phyloP scores from a whole-genome alignment of 306 rosid genomes.

The Senna siamea region DNA sequence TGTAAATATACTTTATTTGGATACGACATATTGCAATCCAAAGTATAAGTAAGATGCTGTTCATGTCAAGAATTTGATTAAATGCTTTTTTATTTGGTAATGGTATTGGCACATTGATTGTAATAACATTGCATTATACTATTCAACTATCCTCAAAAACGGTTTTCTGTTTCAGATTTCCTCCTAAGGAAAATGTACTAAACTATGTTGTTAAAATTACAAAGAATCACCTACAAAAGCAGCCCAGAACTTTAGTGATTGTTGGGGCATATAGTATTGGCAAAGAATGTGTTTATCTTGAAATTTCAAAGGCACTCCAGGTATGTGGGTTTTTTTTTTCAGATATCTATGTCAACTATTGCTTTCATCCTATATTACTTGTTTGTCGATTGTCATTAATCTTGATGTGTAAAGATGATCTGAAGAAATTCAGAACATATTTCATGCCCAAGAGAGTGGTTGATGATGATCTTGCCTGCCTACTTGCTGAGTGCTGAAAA shows the following conservation, averaged over 20 bases:
- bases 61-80: constrained; percentile 6
- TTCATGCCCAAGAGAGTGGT: neutral
- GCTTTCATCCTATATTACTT: constrained; percentile 18
- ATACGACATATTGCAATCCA: constrained; percentile 65
- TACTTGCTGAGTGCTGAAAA: neutral
- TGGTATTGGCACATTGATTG: constrained; percentile 5
- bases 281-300: constrained; percentile 63
- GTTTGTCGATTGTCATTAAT: constrained; percentile 3
- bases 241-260: constrained; percentile 56
- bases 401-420: constrained; percentile 14
- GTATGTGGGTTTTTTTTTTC: constrained; percentile 34
- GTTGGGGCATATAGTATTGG: constrained; percentile 71
- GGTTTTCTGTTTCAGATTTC: constrained; percentile 53
- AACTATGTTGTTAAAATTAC: constrained; percentile 57
- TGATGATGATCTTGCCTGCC: neutral
- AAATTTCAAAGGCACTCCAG: constrained; percentile 54
- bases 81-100: constrained; percentile 23
- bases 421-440: neutral
- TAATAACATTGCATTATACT: constrained; percentile 9
- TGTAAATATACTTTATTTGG: constrained; percentile 59
- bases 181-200: constrained; percentile 56
- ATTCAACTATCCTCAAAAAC: constrained; percentile 20
- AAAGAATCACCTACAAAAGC: constrained; percentile 49
- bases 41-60: constrained; percentile 50
- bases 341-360: neutral